A percentile compares a stretch with the other conserved stretches of the same genome.
These are phyloP conservation scores for Paragyromitra xinjiangensis DNA, from an alignment of 495 filamentous ascomycete species.

Conservation along the genomic window DNA sequence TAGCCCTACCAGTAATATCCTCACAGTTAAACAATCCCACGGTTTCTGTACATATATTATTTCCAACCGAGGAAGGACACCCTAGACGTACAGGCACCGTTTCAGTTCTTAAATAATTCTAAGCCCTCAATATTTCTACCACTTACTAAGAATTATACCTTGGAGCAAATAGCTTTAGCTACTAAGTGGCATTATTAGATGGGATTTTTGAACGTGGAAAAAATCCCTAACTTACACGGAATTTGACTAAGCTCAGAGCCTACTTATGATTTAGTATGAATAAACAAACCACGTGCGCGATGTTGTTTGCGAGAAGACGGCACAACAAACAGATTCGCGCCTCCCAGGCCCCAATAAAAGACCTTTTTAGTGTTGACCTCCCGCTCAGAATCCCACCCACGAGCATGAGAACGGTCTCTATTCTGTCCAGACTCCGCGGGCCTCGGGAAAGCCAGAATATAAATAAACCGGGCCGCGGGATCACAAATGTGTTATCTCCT, in stretches of 20 bases:
- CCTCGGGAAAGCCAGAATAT: background rate
- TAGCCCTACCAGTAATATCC: background rate
- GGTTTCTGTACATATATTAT: background rate
- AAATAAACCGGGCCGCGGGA: background rate
- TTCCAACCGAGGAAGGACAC: no score
- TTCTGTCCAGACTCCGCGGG: background rate
- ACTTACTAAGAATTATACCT: background rate
- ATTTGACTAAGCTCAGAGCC: background rate
- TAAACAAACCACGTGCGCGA: background rate
- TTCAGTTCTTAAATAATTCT: no score
- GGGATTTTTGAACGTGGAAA: background rate
- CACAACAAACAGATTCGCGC: no score
- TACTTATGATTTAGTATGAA: background rate
- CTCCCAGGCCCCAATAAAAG: no score
- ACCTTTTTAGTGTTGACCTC: no score
- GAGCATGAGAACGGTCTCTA: no score
- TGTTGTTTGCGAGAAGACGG: no score
- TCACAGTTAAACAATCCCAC: background rate
- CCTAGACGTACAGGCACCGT: no score
- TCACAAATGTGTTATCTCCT: background rate
- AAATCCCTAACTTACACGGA: background rate
- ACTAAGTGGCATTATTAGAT: background rate
- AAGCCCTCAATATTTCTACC: background rate
- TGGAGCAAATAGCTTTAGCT: background rate
- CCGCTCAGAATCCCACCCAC: no score